Base-by-base conservation (phyloP, 2,329 filamentous ascomycete species). In the Dactylonectria macrodidyma region DNA sequence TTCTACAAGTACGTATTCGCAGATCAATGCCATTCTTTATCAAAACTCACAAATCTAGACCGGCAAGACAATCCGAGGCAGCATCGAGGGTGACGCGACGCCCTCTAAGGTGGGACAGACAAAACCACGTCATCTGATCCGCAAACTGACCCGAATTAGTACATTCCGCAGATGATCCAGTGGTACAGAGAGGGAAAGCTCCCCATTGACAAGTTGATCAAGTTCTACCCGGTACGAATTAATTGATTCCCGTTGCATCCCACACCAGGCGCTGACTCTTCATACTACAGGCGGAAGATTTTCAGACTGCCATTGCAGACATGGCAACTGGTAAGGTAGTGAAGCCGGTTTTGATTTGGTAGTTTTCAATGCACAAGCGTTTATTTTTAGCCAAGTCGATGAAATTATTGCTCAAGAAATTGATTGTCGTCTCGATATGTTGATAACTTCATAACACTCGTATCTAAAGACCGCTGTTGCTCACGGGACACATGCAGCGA, bases 171-270 rank as follows among this genome's bases (percentile, higher is more conserved):
- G 4, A 59, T 65, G 56, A 59, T 65, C 22, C 24, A 26, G 36
- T 65, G 56, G 62, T 65, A 46, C n/a, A 30, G 44, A 24, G 24
- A 36, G 8, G 62, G 62, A 16, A 51, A 54, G 14, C 54, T 65
- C 19, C 62, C 62, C 11, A 48, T 65, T 22, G 48, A 65, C 26
- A 59, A 55, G 34, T 14, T 65, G 56, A 33, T 59, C 24, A 65
- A 55, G 19, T 59, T 59, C 30, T 65, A 64, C 34, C 24, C 61
- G 33, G 61, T 64, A 52, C 51, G 60, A 5, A 60, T 48, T 26
- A 12, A 9, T 14, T 30, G 4, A 11, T 4, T 6, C 14, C 47
- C 5, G 2, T n/a, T 12, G 6, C 30, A 5, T 50, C 30, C 30
- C 3, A 14, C 12, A 10, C 2, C 19, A 1, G 12, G 10, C 14